Percentiles rank a stretch among this genome's conserved stretches.
phyloP scores from a whole-genome alignment of 73 alveolate genomes.

The Symbiodinium pilosum region DNA sequence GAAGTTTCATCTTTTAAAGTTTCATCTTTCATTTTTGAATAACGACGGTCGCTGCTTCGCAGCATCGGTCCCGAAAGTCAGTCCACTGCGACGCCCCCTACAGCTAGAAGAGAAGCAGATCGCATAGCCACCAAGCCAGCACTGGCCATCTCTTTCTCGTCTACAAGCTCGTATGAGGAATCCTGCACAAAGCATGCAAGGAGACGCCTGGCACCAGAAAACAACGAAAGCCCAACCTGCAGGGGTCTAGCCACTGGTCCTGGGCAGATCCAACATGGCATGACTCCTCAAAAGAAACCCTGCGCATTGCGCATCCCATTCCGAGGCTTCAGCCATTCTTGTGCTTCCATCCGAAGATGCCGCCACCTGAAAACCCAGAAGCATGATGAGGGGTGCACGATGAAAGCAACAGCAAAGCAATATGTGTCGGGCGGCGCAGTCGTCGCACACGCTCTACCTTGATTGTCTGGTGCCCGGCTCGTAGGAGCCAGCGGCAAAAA shows the following conservation, averaged over 20 bases:
- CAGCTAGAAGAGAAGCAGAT: neutral
- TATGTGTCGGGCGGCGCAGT: constrained; percentile 21
- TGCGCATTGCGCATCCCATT: no score
- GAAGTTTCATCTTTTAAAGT: no score
- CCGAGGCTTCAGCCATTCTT: constrained; percentile 37
- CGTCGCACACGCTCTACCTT: constrained; percentile 85
- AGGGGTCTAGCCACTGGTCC: constrained; percentile 74
- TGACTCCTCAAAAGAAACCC: no score
- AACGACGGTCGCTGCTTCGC: neutral
- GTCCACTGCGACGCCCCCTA: neutral
- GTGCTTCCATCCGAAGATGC: constrained; percentile 92
- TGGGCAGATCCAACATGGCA: neutral
- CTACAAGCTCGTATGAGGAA: neutral
- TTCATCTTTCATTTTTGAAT: no score
- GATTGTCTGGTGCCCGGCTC: constrained; percentile 93
- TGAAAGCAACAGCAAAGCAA: no score
- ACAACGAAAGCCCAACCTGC: neutral
- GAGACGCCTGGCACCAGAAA: no score
- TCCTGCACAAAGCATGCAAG: neutral
- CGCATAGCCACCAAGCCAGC: neutral
- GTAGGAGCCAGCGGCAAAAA: constrained; percentile 82
- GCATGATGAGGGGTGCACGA: no score
- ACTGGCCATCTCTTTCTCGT: neutral
- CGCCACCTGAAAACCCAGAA: constrained; percentile 24
- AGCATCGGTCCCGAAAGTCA: neutral